Conservation (phyloP, 441 rosid genomes). For the Manihot esculenta region DNA sequence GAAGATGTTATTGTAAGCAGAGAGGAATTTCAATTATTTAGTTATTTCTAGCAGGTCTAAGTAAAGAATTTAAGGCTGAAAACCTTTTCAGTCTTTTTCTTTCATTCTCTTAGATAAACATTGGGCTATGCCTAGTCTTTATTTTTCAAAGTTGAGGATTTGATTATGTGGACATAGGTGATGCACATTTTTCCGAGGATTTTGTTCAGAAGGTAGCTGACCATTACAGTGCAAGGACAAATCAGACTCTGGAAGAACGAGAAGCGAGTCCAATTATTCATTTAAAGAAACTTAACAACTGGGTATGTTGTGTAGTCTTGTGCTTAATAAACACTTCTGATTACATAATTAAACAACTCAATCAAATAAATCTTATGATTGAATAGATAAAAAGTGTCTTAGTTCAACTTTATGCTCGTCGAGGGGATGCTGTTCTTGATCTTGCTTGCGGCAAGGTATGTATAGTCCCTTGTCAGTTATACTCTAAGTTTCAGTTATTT, state of each 20-base stretch:
- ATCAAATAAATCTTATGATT: conserved; percentile 15
- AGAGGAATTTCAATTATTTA: not conserved
- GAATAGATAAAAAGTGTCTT: conserved; percentile 94
- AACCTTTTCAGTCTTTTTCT: not conserved
- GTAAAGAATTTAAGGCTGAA: not conserved
- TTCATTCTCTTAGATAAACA: not conserved
- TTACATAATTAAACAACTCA: not conserved
- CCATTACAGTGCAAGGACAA: conserved; percentile 93
- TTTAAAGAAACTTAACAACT: conserved; percentile 90
- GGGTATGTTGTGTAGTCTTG: conserved; percentile 52
- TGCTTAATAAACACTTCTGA: not conserved
- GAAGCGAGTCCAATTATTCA: conserved; percentile 99
- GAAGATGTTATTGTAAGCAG: too few species aligned
- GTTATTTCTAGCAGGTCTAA: not conserved
- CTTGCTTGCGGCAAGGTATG: conserved; percentile 94
- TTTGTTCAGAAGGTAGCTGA: conserved; percentile 84
- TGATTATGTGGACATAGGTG: conserved; percentile 48
- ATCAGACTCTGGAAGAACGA: conserved; percentile 93
- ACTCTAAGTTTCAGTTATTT: not conserved
- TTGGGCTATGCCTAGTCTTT: not conserved
- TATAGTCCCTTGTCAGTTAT: conserved; percentile 11
- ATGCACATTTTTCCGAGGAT: conserved; percentile 64
- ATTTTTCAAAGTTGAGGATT: conserved; percentile 1
- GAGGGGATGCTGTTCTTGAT: conserved; percentile 93
- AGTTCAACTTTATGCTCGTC: conserved; percentile 84